Evolutionary conservation across 116 monocot species (phyloP).

Genomic region (Papilionanthe hybrid): DNA sequence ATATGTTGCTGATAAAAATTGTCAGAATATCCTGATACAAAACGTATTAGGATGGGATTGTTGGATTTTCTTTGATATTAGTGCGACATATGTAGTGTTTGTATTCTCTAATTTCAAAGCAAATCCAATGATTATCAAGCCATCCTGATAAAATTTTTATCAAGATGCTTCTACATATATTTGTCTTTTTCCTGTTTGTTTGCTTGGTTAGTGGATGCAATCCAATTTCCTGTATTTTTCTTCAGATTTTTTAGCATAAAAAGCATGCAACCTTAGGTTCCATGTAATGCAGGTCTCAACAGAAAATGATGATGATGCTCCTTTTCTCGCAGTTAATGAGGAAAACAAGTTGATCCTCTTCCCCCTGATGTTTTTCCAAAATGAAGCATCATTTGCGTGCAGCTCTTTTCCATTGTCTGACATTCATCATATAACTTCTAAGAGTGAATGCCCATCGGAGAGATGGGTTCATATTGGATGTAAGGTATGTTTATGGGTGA

Average conservation of each 20-base stretch:
- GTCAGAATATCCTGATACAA: too few species aligned
- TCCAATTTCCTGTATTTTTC: not conserved
- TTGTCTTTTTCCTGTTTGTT: not conserved
- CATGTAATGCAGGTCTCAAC: conserved; percentile 32
- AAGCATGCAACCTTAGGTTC: conserved; percentile 1
- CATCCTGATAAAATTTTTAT: too few species aligned
- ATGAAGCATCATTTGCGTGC: conserved; percentile 35
- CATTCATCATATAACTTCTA: conserved; percentile 29
- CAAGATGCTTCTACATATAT: too few species aligned
- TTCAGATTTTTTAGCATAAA: not conserved
- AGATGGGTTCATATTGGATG: conserved; percentile 88
- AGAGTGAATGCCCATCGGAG: conserved; percentile 36
- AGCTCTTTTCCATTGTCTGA: conserved; percentile 37
- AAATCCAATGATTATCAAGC: too few species aligned
- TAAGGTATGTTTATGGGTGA: conserved; percentile 40
- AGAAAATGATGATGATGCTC: conserved; percentile 29
- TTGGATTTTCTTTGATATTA: too few species aligned
- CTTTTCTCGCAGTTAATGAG: conserved; percentile 63
- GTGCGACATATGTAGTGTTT: too few species aligned
- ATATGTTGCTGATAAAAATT: too few species aligned
- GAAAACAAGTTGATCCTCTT: conserved; percentile 54
- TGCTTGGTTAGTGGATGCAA: not conserved
- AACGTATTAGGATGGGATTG: too few species aligned
- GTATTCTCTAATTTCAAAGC: too few species aligned
- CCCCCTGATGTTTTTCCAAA: conserved; percentile 46